These are phyloP conservation scores for Russula griseocarnosa DNA, from an alignment of 768 basidiomycete species.

Conservation along the genomic window DNA sequence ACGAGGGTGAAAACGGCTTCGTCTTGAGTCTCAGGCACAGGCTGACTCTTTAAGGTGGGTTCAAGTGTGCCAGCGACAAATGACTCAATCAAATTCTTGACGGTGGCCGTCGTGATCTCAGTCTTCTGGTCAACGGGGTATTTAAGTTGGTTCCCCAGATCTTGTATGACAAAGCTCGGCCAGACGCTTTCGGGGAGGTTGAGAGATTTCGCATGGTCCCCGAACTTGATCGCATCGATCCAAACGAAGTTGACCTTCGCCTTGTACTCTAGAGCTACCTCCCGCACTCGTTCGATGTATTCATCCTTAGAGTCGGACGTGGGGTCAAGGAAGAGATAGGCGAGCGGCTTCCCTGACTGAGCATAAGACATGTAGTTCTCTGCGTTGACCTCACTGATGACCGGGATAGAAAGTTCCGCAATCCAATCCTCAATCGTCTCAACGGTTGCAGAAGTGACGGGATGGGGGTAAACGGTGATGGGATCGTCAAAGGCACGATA, in stretches of 20 bases:
- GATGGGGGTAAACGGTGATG: constrained; percentile 60
- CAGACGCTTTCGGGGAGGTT: constrained; percentile 82
- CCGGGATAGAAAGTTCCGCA: constrained; percentile 76
- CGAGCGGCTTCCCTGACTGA: constrained; percentile 76
- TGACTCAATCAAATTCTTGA: constrained; percentile 56
- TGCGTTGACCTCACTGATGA: constrained; percentile 87
- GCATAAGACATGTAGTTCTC: constrained; percentile 92
- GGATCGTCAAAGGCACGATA: constrained; percentile 94
- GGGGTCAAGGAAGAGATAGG: constrained; percentile 93
- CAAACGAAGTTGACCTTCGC: constrained; percentile 94
- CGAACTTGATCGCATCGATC: constrained; percentile 94
- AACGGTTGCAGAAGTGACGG: constrained; percentile 48
- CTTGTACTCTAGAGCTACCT: constrained; percentile 78
- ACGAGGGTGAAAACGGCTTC: constrained; percentile 82
- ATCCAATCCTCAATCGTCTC: constrained; percentile 75
- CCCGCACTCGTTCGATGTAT: constrained; percentile 62
- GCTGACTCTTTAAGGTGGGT: constrained; percentile 86
- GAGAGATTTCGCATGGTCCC: constrained; percentile 92
- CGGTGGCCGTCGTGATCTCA: constrained; percentile 52
- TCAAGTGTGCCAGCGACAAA: constrained; percentile 70
- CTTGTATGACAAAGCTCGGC: constrained; percentile 93
- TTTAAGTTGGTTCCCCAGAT: constrained; percentile 79
- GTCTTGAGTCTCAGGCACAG: constrained; percentile 78
- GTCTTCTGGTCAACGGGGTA: constrained; percentile 76
- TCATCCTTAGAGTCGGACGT: constrained; percentile 57